Base-by-base conservation (phyloP, 495 filamentous ascomycete genomes). In the Parathielavia hyrcaniae region DNA sequence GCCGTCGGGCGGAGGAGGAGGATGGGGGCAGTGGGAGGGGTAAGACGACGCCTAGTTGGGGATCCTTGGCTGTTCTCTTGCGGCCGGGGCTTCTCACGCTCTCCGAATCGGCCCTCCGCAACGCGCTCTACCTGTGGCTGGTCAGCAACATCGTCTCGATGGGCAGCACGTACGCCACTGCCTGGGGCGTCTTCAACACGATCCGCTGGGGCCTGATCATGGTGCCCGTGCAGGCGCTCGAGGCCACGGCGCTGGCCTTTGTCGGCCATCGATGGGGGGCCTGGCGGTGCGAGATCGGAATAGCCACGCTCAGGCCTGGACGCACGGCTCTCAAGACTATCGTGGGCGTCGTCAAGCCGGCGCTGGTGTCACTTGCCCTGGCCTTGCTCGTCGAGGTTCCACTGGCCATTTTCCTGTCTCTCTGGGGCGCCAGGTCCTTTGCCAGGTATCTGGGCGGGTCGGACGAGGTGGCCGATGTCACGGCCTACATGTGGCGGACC, bases 191-290 rank as follows among this genome's bases (percentile, higher is more conserved):
- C 39, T 89, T 90, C 73, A 87, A 80, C 57, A 88, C 86, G 0
- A 88, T 90, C 58, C 78, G 86, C n/a, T 90, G 86, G 86, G 86
- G 87, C 1, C 70, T 90, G 5, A 74, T 89, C 32, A 90, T 88
- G 87, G 85, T 90, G 1, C 85, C 86, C 0, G 86, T 88, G 0
- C 79, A 82, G 55, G 74, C 86, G 0, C 67, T 89, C 10, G 85
- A 90, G 63, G 80, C 82, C 9, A 83, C 85, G 0, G 71, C 82
- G 1, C 72, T 85, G 5, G 73, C 84, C 0, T 88, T 88, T 63
- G 73, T 89, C 23, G 84, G 86, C 0, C 86, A 90, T 64, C 68
- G 68, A 12, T 89, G 86, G 87, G 85, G 85, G 0, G 56, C 62
- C 4, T 88, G 82, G 79, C 72, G 79, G 58, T 67, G 68, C 7